These are phyloP conservation scores for Fusarium sp. DNA, from an alignment of 2,329 filamentous ascomycete species.

Conservation along the genomic window DNA sequence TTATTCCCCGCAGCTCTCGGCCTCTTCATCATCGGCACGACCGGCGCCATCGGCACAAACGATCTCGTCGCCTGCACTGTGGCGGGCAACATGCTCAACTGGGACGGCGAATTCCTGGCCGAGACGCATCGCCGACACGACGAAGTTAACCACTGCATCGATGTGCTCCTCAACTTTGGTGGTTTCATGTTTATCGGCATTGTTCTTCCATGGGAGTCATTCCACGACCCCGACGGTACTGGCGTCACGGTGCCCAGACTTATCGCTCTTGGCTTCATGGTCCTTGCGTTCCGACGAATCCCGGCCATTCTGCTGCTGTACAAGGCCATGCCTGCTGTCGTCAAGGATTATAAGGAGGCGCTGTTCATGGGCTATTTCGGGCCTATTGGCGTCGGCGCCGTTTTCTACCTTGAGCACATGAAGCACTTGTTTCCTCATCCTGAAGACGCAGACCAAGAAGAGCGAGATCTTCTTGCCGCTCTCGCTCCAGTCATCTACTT, in stretches of 20 bases:
- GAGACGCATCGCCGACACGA: slow-evolving; percentile 66
- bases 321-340: slow-evolving; percentile 62
- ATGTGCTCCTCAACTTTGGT: slow-evolving; percentile 67
- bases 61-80: slow-evolving; percentile 70
- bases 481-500: slow-evolving; percentile 54
- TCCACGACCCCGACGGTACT: slow-evolving; percentile 61
- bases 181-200: slow-evolving; percentile 69
- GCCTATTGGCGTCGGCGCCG: slow-evolving; percentile 78
- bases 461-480: slow-evolving; percentile 48
- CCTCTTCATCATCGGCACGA: slow-evolving; percentile 66
- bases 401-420: slow-evolving; percentile 73
- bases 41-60: slow-evolving; percentile 65
- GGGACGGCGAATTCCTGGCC: slow-evolving; percentile 67
- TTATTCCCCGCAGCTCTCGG: slow-evolving; percentile 62
- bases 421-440: slow-evolving; percentile 52
- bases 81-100: slow-evolving; percentile 68
- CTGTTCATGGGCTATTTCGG: slow-evolving; percentile 76
- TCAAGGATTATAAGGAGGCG: slow-evolving; percentile 65
- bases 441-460: slow-evolving; percentile 47
- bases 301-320: slow-evolving; percentile 64
- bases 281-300: slow-evolving; percentile 65
- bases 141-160: slow-evolving; percentile 67
- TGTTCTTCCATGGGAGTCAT: slow-evolving; percentile 64
- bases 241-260: slow-evolving; percentile 63
- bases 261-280: slow-evolving; percentile 60